Evolutionary conservation across 2,329 filamentous ascomycete genomes (phyloP).

Genomic region (Pleomassaria siparia): DNA sequence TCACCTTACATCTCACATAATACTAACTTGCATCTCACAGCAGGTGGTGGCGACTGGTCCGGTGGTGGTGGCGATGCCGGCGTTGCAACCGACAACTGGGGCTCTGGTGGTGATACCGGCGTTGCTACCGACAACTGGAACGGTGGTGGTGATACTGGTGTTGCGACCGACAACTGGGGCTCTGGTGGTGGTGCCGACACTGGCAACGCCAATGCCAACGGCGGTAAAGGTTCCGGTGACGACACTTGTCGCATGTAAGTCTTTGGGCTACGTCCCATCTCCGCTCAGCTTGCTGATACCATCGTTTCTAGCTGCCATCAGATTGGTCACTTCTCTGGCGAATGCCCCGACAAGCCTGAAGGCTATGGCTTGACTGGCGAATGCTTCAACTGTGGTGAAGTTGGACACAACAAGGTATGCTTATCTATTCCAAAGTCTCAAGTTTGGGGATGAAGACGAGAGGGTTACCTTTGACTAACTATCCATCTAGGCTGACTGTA

Average conservation of each 20-base stretch:
- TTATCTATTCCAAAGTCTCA: too few species aligned
- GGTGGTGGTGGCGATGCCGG: background rate
- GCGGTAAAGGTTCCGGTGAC: conserved; percentile 26
- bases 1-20: background rate
- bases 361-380: conserved; percentile 44
- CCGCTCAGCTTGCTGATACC: conserved; percentile 28
- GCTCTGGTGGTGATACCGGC: conserved; percentile 14
- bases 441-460: too few species aligned
- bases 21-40: background rate
- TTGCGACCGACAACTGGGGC: background rate
- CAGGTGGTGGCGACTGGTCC: background rate
- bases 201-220: conserved; percentile 12
- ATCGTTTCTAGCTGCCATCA: conserved; percentile 44
- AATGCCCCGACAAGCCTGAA: conserved; percentile 49
- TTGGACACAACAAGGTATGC: conserved; percentile 65
- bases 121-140: background rate
- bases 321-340: conserved; percentile 50
- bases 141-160: conserved; percentile 1
- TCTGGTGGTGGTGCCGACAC: conserved; percentile 17
- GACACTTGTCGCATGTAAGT: conserved; percentile 47
- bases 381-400: conserved; percentile 64
- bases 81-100: background rate
- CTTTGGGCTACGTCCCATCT: background rate
- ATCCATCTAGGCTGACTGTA: conserved; percentile 63
- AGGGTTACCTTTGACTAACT: too few species aligned